phyloP scores from a whole-genome alignment of 148 eudicot genomes.

The Camellia sinensis region DNA sequence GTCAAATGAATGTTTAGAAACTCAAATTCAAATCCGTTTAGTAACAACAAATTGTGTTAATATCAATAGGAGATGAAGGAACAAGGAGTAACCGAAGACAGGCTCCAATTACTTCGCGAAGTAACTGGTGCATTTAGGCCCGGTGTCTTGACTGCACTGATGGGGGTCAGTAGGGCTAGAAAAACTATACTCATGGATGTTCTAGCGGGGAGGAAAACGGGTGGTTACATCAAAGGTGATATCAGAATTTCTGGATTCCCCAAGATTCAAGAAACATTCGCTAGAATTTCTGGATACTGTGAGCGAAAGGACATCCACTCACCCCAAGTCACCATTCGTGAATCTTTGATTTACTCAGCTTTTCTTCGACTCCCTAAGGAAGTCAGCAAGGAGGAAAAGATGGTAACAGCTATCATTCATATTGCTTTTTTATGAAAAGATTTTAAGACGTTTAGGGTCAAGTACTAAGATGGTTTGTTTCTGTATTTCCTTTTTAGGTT shows the following conservation, averaged over 20 bases:
- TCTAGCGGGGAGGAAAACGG: constrained; percentile 46
- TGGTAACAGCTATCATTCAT: constrained; percentile 26
- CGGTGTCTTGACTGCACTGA: constrained; percentile 44
- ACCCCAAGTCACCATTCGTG: constrained; percentile 43
- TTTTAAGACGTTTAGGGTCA: no score
- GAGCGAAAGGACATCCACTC: constrained; percentile 56
- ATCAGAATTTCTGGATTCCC: constrained; percentile 45
- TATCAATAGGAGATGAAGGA: constrained; percentile 32
- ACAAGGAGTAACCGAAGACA: constrained; percentile 39
- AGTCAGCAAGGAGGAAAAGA: constrained; percentile 35
- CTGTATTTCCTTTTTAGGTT: constrained; percentile 20
- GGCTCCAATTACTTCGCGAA: constrained; percentile 38
- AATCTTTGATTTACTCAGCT: constrained; percentile 46
- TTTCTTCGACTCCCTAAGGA: constrained; percentile 45
- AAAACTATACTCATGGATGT: constrained; percentile 52
- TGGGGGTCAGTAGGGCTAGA: constrained; percentile 55
- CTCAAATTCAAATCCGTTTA: no score
- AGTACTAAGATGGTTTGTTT: neutral
- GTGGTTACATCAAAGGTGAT: constrained; percentile 48
- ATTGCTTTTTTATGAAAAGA: neutral
- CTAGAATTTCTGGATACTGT: constrained; percentile 44
- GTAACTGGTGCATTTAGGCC: constrained; percentile 48
- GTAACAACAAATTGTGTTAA: no score
- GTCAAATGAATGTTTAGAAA: no score
- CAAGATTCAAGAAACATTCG: constrained; percentile 43